Evolutionary conservation across 176 grass and related monocot species (phyloP).

Genomic region (Lolium perenne): DNA sequence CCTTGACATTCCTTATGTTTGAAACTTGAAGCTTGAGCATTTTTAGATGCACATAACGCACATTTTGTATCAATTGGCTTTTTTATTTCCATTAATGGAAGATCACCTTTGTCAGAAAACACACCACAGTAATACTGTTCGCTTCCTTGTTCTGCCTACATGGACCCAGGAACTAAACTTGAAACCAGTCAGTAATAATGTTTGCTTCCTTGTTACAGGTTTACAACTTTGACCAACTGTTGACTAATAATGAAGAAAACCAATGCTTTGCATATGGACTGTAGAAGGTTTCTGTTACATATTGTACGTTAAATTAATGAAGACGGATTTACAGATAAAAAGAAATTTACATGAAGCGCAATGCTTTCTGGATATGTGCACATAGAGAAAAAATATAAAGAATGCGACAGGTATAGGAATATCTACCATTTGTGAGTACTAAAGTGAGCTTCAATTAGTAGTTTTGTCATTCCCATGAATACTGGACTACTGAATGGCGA

Average conservation of each 20-base stretch:
- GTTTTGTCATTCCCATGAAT: background rate
- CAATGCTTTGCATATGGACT: background rate
- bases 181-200: too few relatives aligned
- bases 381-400: background rate
- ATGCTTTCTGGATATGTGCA: background rate
- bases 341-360: background rate
- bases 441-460: background rate
- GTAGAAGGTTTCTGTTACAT: background rate
- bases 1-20: background rate
- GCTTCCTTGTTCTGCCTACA: background rate
- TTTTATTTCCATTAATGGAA: background rate
- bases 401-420: background rate
- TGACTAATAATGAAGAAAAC: background rate
- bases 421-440: background rate
- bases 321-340: background rate
- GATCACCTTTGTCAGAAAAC: background rate
- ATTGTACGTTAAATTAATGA: background rate
- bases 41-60: background rate
- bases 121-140: background rate
- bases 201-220: too few relatives aligned
- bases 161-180: background rate
- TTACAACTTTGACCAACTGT: slow-evolving; percentile 5
- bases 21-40: background rate
- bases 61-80: background rate
- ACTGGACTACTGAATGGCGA: background rate